These are phyloP conservation scores for Curvularia lunata DNA, from an alignment of 2,329 filamentous ascomycete genomes.

Conservation along the genomic window DNA sequence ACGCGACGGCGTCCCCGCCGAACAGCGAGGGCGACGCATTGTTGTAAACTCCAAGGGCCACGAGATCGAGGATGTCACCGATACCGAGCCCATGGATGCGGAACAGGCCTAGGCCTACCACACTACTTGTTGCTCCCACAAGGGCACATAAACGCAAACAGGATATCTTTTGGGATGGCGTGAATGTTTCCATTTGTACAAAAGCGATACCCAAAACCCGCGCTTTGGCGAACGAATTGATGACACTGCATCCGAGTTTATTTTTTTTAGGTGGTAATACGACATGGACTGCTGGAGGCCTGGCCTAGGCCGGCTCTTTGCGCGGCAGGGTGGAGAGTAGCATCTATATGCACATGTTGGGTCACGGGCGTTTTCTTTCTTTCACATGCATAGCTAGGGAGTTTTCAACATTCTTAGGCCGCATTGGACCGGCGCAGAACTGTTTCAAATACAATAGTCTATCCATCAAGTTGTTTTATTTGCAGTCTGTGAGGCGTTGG, in stretches of 20 bases:
- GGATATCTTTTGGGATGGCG: slow-evolving; percentile 17
- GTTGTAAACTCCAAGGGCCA: slow-evolving; percentile 55
- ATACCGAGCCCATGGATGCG: slow-evolving; percentile 40
- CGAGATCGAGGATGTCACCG: slow-evolving; percentile 45
- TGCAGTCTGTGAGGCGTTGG: not conserved
- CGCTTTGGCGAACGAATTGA: slow-evolving; percentile 26
- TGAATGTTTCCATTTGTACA: slow-evolving; percentile 34
- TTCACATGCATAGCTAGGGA: slow-evolving; percentile 37
- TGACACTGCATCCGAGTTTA: slow-evolving; percentile 15
- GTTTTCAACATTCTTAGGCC: slow-evolving; percentile 16
- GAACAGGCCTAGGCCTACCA: slow-evolving; percentile 28
- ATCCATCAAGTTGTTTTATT: not conserved
- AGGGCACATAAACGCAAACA: slow-evolving; percentile 5
- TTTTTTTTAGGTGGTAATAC: slow-evolving; percentile 13
- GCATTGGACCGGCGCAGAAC: slow-evolving; percentile 12
- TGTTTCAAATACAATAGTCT: slow-evolving; percentile 3
- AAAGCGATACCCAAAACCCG: slow-evolving; percentile 42
- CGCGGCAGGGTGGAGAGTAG: slow-evolving; percentile 15
- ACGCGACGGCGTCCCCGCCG: slow-evolving; percentile 80
- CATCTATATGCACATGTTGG: slow-evolving; percentile 23
- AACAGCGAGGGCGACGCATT: slow-evolving; percentile 80
- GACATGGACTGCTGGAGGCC: slow-evolving; percentile 4
- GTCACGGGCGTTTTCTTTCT: slow-evolving; percentile 12
- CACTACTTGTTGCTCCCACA: not conserved
- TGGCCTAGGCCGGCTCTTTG: slow-evolving; percentile 3